phyloP scores from a whole-genome alignment of 306 rosid species.

The Astragalus glycyphyllos region DNA sequence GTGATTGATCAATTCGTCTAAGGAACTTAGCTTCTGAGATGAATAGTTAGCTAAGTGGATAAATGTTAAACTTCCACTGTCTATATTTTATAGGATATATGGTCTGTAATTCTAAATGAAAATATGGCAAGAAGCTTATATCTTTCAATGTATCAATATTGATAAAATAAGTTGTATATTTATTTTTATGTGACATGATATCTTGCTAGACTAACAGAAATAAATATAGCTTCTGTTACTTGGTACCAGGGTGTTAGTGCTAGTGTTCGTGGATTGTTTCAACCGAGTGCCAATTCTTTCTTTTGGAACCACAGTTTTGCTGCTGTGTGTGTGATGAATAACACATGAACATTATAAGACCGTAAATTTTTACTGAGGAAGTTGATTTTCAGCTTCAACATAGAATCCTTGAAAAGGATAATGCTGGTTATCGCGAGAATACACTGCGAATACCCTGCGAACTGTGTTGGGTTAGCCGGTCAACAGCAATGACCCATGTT shows the following conservation, averaged over 20 bases:
- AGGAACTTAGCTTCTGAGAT: slow-evolving; percentile 39
- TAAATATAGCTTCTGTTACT: not conserved
- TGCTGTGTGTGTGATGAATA: no score
- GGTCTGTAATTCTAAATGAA: slow-evolving; percentile 36
- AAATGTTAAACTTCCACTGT: slow-evolving; percentile 27
- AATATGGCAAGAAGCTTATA: slow-evolving; percentile 20
- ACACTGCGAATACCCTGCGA: no score
- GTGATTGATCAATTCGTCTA: slow-evolving; percentile 39
- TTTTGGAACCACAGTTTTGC: no score
- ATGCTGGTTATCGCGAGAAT: no score
- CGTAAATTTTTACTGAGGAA: no score
- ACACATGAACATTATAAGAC: no score
- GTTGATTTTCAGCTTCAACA: no score
- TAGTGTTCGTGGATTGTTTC: no score
- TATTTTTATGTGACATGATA: slow-evolving; percentile 5
- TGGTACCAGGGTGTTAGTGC: not conserved
- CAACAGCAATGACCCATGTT: no score
- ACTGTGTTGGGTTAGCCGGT: no score
- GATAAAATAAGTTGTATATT: slow-evolving; percentile 25
- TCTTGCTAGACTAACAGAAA: not conserved
- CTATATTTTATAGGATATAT: slow-evolving; percentile 25
- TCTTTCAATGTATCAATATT: slow-evolving; percentile 31
- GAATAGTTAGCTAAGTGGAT: slow-evolving; percentile 25
- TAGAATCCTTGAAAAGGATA: no score
- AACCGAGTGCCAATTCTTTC: no score